phyloP scores from a whole-genome alignment of 2,329 filamentous ascomycete species.

The Colletotrichum chlorophyti region DNA sequence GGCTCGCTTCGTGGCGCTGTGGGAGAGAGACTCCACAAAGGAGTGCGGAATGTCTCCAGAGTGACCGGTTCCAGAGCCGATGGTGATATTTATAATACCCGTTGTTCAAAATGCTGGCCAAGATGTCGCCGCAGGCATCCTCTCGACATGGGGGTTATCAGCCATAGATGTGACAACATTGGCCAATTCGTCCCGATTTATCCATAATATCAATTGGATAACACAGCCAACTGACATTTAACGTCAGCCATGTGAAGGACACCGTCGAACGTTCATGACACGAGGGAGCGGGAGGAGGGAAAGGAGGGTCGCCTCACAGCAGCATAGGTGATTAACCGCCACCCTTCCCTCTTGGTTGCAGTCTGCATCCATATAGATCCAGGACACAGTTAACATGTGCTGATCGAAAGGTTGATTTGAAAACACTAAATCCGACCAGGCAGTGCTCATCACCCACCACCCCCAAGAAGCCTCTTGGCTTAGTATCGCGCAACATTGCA shows the following conservation, averaged over 20 bases:
- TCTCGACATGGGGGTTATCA: not conserved
- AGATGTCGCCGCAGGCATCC: not conserved
- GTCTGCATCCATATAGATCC: constrained; percentile 11
- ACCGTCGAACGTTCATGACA: too few relatives aligned
- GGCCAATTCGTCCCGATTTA: too few relatives aligned
- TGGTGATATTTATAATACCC: constrained; percentile 5
- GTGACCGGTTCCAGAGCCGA: constrained; percentile 2
- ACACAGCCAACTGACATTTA: too few relatives aligned
- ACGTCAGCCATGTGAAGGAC: too few relatives aligned
- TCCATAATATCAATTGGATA: too few relatives aligned
- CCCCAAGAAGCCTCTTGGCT: too few relatives aligned
- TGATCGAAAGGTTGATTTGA: not conserved
- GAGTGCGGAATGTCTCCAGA: not conserved
- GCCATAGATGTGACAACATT: not conserved
- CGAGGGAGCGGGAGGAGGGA: not conserved
- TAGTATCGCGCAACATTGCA: not conserved
- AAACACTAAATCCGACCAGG: constrained; percentile 14
- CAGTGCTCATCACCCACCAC: too few relatives aligned
- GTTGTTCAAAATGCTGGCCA: constrained; percentile 3
- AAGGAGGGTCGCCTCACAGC: constrained; percentile 14
- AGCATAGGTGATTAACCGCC: constrained; percentile 21
- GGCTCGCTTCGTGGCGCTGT: constrained; percentile 14
- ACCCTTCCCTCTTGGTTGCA: not conserved
- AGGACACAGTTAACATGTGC: constrained; percentile 22
- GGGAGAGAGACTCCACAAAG: constrained; percentile 10